Base-by-base conservation (phyloP, 2,329 filamentous ascomycete genomes). In the Aspergillus pseudoglaucus region DNA sequence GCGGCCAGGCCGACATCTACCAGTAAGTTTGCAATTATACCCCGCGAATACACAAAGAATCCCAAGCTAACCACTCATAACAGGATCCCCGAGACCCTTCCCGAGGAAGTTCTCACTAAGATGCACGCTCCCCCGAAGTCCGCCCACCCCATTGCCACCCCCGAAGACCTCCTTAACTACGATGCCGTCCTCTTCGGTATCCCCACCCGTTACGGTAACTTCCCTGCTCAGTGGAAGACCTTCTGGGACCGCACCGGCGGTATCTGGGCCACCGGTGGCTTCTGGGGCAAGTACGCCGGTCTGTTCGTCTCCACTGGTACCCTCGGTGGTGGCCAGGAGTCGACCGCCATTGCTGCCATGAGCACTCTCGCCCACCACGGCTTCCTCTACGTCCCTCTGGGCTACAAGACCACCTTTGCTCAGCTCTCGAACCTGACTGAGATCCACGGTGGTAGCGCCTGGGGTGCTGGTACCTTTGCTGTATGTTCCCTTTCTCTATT, bases 131-230 rank as follows among this genome's bases (percentile, higher is more conserved):
- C 90, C 4, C 66, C 83, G 57, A 94, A 95, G 61, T 67, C 78
- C 55, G 76, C 81, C 64, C 75, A 93, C 67, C 79, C 83, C 49
- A 69, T 88, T 58, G 76, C 84, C 50, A 74, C 78, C 60, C 77
- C 80, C 44, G 67, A 78, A 10, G 75, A 69, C 27, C 83, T 96
- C 39, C 81, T 84, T 64, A 55, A 75, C 46, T 97, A 94, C 75
- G 90, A 97, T 64, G 93, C 77, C 58, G 84, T 96, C 76, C 84
- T 98, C 55, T 80, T 97, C 62, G 93, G 93, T 58, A 93, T 97
- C 69, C 93, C 93, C 51, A 98, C 93, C 45, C 83, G 93, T 58
- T 98, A 88, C 75, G 93, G 93, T 62, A 97, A 94, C 82, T 95
- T 95, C 80, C 90, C 91, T 43, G 88, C 85, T 15, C 93, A 98